Conservation (phyloP, 1,139 yeast genomes). For the Saccharomycopsis phalli region DNA sequence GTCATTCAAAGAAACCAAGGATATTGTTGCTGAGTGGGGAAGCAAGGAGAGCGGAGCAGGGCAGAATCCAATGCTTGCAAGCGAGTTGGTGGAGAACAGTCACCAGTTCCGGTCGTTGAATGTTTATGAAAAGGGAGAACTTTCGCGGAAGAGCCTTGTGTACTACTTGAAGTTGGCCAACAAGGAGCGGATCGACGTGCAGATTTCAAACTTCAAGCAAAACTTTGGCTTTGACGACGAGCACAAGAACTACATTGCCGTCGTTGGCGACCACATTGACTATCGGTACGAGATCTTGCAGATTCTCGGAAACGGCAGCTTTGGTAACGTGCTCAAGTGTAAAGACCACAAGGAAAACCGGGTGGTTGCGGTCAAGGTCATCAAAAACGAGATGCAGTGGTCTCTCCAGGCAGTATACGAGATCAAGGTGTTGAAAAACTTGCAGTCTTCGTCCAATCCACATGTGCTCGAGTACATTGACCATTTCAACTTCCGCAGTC, state of each 20-base stretch:
- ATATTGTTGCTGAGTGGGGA: conserved; percentile 2
- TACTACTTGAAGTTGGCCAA: conserved; percentile 23
- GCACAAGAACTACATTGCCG: conserved; percentile 51
- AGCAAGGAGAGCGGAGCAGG: background rate
- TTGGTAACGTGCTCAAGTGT: conserved; percentile 72
- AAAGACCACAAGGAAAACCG: conserved; percentile 53
- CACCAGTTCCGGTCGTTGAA: conserved; percentile 6
- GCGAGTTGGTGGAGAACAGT: background rate
- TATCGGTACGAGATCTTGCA: conserved; percentile 59
- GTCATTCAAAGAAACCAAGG: conserved; percentile 1
- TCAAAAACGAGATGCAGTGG: conserved; percentile 67
- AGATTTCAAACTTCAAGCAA: conserved; percentile 35
- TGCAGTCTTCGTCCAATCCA: conserved; percentile 28
- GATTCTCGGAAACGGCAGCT: conserved; percentile 70
- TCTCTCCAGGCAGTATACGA: conserved; percentile 74
- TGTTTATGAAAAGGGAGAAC: conserved; percentile 17
- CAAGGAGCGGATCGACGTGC: conserved; percentile 29
- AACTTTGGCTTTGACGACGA: conserved; percentile 73
- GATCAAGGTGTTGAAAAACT: conserved; percentile 53
- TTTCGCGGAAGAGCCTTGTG: conserved; percentile 10
- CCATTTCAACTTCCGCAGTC: conserved; percentile 75
- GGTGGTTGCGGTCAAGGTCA: conserved; percentile 65
- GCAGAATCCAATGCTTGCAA: conserved; percentile 1
- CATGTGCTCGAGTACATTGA: conserved; percentile 46
- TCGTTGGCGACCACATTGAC: conserved; percentile 63